Base-by-base conservation (phyloP, 345 rosid genomes). In the Bruguiera sexangula region DNA sequence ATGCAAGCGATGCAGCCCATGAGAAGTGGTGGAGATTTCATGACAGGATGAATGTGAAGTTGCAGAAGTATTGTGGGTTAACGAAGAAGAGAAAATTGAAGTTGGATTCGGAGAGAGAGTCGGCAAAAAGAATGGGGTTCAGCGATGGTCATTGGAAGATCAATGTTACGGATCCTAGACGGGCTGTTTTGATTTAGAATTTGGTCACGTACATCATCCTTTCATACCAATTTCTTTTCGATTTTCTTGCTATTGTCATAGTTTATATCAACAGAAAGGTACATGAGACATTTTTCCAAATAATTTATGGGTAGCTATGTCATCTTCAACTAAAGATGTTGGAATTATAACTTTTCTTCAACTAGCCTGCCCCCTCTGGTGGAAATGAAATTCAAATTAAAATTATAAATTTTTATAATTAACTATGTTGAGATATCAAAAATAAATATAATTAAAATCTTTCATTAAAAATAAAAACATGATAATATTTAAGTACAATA, bases 1-100 rank as follows among this genome's bases (percentile, higher is more conserved):
- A 86, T 68, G 97, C 97, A 6, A 94, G 96, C 36, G 96, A 94
- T 55, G 87, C 83, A 6, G 98, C 98, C 0, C 97, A 92, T 34
- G 61, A 22, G 57, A 83, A 96, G 73, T 94, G 97, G 98, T 94
- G 98, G 98, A 80, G 69, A 67, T 77, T 89, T 31, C 85, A 89
- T 37, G 98, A 94, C 52, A 62, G 76, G 21, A 87, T 94, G 96
- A 89, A 86, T n/a, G 62, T 73, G 67, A 66, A 30, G 64, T 71
- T 94, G 75, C 92, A 88, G 52, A 83, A 50, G 73, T 75, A 85
- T 65, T 94, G 98, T 63, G 87, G 89, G 81, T 69, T 94, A 68
- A 89, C 88, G 1, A 77, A 86, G 69, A 30, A 68, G 73, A 82
- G 98, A 74, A 88, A 78, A 72, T 81, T 84, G 32, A 89, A 88